Evolutionary conservation across 2,329 filamentous ascomycete species (phyloP).

Genomic region (Aureobasidium vineae): DNA sequence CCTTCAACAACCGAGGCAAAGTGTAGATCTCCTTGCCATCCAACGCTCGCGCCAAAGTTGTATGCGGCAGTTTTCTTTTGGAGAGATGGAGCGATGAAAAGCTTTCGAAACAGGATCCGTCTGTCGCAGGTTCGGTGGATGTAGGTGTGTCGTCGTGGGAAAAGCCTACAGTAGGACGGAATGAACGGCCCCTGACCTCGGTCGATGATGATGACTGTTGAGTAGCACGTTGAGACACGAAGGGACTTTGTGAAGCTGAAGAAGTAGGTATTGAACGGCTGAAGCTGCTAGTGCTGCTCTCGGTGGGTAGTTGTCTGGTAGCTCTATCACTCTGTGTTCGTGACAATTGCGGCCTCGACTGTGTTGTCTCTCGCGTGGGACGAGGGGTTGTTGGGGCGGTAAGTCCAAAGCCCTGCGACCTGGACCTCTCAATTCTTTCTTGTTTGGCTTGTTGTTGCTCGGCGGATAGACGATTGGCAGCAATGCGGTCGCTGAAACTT

Average conservation of each 20-base stretch:
- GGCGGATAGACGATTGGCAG: slow-evolving; percentile 57
- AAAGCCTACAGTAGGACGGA: neutral
- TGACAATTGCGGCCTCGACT: neutral
- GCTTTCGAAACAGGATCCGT: slow-evolving; percentile 67
- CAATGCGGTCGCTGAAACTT: slow-evolving; percentile 82
- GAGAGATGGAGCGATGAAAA: slow-evolving; percentile 84
- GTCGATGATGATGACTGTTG: neutral
- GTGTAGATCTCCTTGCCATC: slow-evolving; percentile 72
- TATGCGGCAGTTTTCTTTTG: slow-evolving; percentile 78
- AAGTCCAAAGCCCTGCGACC: slow-evolving; percentile 40
- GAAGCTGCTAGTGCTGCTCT: slow-evolving; percentile 11
- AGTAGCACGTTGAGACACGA: neutral
- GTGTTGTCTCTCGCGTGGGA: neutral
- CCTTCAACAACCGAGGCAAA: slow-evolving; percentile 76
- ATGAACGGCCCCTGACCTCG: neutral
- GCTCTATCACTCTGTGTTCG: slow-evolving; percentile 3
- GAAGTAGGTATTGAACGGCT: slow-evolving; percentile 5
- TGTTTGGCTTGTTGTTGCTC: slow-evolving; percentile 47
- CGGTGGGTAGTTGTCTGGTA: neutral
- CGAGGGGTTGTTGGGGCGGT: neutral
- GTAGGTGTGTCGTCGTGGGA: slow-evolving; percentile 12
- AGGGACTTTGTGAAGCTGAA: slow-evolving; percentile 6
- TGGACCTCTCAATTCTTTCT: slow-evolving; percentile 44
- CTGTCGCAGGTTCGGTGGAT: slow-evolving; percentile 31
- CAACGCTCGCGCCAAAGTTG: slow-evolving; percentile 73